Evolutionary conservation across 225 moss, liverwort and hornwort genomes (phyloP).

Genomic region (Rhytidiadelphus loreus): DNA sequence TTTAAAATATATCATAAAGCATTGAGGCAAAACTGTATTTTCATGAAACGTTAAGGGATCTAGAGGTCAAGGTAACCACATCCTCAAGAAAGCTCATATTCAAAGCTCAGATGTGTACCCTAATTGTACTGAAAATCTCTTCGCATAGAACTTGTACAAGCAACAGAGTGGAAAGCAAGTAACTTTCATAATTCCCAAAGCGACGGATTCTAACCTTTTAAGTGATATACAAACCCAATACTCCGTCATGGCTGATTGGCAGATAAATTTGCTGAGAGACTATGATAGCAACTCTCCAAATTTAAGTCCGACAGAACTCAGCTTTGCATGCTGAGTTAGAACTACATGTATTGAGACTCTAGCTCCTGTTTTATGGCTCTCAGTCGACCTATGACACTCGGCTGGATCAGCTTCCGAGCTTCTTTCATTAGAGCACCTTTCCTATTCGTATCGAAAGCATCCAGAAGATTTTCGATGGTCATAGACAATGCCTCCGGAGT

Average conservation of each 20-base stretch:
- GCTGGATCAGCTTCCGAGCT: slow-evolving; percentile 76
- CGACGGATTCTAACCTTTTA: too few relatives aligned
- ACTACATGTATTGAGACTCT: slow-evolving; percentile 55
- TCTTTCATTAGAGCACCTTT: slow-evolving; percentile 72
- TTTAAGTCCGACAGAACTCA: neutral
- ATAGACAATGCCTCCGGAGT: slow-evolving; percentile 53
- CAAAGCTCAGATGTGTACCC: neutral
- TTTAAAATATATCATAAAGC: too few relatives aligned
- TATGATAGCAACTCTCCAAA: too few relatives aligned
- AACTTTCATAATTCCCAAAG: neutral
- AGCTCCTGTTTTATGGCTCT: slow-evolving; percentile 44
- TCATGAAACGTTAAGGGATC: neutral
- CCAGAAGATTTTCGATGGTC: slow-evolving; percentile 63
- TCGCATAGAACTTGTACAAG: neutral
- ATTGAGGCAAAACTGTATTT: neutral
- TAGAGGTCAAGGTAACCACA: neutral
- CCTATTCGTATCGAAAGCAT: slow-evolving; percentile 64
- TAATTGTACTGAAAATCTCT: neutral
- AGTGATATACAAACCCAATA: neutral
- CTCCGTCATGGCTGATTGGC: neutral
- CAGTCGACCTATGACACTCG: slow-evolving; percentile 61
- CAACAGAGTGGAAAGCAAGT: neutral
- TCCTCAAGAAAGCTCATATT: neutral
- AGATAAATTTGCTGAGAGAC: neutral
- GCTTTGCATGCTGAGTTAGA: neutral